Base-by-base conservation (phyloP, 176 grass and related monocot species). In the Ensete ventricosum region DNA sequence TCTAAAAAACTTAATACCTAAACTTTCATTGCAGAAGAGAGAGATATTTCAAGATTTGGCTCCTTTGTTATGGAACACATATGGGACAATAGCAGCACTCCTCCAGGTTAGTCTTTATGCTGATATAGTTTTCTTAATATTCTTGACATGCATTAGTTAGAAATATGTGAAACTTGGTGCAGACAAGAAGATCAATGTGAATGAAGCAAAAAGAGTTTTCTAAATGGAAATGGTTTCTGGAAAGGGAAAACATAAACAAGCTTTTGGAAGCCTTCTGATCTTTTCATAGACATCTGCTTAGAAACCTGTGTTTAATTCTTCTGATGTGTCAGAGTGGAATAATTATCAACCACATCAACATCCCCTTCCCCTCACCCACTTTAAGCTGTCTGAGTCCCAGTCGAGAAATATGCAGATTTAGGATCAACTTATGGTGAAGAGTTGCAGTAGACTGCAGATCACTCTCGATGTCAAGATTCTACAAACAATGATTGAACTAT, bases 41-140 rank as follows among this genome's bases (percentile, higher is more conserved):
- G 66, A 81, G 4, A 81, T 62, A 81, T 81, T 81, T 59, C 55
- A 72, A 19, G 63, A 71, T 81, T 64, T 81, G 24, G 78, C 65
- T 19, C 78, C 78, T 52, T 51, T 81, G 21, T 25, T 81, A 21
- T 81, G 78, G 78, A 53, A 81, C 21, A 26, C 78, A 8, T 81
- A 25, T 81, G 78, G 65, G 14, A 50, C 48, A 49, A 73, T 81
- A 49, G 52, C 78, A 52, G 50, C 78, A 19, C 68, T 81, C 5
- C 67, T 81, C 26, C 78, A 81, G 67, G 78, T 81, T 51, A 20
- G 74, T 51, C 24, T 34, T 17, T 50, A 76, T 17, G 9, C 9
- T 9, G 21, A 64, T 67, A 62, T 62, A 67, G 23, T 34, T 67
- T 16, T 34, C 24, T 34, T 43, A 26, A 67, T 34, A 34, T 48